phyloP scores from a whole-genome alignment of 2,329 filamentous ascomycete genomes.

The Colletotrichum costaricense region DNA sequence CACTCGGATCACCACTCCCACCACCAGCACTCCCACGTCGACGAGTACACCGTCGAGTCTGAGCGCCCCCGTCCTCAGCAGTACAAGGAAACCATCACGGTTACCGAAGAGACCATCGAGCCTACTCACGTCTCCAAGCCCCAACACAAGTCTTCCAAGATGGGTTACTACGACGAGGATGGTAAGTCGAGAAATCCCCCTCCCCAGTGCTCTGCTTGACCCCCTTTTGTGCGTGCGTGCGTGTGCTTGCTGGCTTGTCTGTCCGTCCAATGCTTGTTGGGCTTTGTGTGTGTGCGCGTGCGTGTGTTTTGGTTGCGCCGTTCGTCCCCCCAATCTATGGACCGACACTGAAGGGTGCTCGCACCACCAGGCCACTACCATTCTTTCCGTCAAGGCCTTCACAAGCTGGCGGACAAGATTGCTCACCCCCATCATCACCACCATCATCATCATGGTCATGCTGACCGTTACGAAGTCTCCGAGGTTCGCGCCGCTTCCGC shows the following conservation, averaged over 20 bases:
- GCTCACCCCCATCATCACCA: slow-evolving; percentile 52
- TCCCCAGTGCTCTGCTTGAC: slow-evolving; percentile 5
- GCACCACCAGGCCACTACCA: slow-evolving; percentile 64
- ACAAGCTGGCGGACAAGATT: slow-evolving; percentile 69
- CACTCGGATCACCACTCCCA: slow-evolving; percentile 56
- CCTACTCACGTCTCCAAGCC: slow-evolving; percentile 55
- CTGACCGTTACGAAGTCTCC: slow-evolving; percentile 53
- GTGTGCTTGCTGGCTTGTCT: slow-evolving; percentile 25
- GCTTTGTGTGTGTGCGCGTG: not conserved
- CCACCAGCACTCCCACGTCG: slow-evolving; percentile 29
- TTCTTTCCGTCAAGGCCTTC: slow-evolving; percentile 66
- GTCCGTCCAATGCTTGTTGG: no score
- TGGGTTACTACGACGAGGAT: slow-evolving; percentile 75
- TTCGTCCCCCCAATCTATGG: slow-evolving; percentile 28
- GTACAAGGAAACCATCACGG: slow-evolving; percentile 66
- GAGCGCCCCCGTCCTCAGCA: slow-evolving; percentile 41
- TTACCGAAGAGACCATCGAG: slow-evolving; percentile 76
- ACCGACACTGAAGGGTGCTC: slow-evolving; percentile 30
- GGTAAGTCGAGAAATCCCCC: slow-evolving; percentile 53
- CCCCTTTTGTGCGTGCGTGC: not conserved
- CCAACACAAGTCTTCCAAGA: slow-evolving; percentile 61
- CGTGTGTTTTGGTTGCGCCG: slow-evolving; percentile 34
- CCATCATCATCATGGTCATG: slow-evolving; percentile 49
- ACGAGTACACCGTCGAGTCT: slow-evolving; percentile 67
- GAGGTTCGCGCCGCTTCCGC: slow-evolving; percentile 52